Evolutionary conservation across 2,329 filamentous ascomycete species (phyloP), one percentile per base, ranked within the genome.

Genomic region (Diaporthe capsici): DNA sequence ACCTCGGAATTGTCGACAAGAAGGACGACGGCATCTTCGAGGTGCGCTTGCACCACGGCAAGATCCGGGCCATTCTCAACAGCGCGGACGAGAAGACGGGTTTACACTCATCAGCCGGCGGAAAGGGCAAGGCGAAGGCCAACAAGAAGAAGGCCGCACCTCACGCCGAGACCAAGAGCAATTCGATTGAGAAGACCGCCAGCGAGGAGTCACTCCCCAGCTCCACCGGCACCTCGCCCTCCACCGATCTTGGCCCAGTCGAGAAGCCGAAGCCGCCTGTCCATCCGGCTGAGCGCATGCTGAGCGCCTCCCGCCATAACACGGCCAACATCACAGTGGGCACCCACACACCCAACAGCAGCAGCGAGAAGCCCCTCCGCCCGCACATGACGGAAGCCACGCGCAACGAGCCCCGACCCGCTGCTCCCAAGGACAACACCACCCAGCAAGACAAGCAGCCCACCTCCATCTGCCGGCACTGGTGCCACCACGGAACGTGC

Each of bases 401-500:
- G 34, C 53, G 34, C n/a, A 57, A 58, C 31, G 49, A 61, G 47
- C 22, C 37, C 25, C 42, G 13, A 71, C 60, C 47, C 34, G 51
- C 47, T 53, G 44, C 47, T n/a, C 31, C 22, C 9, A 55, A 47
- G 53, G 72, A 4, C 75, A 74, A 12, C 70, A 34, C 49, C 51
- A 55, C n/a, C 17, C 20, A 6, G 70, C 65, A 55, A 28, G 34
- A 57, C n/a, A 71, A 75, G 58, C 44, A 17, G 9, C 49, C 55
- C 22, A 25, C 63, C 42, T 75, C 75, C 28, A 53, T 81, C 79
- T 89, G 88, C 80, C 84, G 85, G 17, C 82, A 87, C 80, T 90
- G 87, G 87, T 89, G 87, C 80, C 83, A 84, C 71, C 81, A 85
- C 55, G 88, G 88, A 9, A 83, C 81, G 17, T 90, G 89, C 80